These are phyloP conservation scores for Incumbomyces lentus DNA, from an alignment of 2,329 filamentous ascomycete species.

Conservation along the genomic window DNA sequence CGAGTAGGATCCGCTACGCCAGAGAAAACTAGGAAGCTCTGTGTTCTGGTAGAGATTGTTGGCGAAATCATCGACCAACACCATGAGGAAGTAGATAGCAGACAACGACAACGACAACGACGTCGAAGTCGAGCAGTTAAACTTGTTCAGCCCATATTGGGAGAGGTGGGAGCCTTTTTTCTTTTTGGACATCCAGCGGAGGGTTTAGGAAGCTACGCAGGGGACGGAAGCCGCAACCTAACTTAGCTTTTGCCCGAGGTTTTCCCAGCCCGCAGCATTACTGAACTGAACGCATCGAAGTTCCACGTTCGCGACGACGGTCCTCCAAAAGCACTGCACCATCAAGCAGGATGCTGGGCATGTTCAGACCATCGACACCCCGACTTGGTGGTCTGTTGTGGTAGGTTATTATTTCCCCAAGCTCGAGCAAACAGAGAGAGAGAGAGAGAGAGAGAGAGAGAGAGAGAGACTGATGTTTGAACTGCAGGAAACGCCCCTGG, in stretches of 20 bases:
- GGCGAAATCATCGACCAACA: conserved; percentile 29
- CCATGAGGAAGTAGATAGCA: conserved; percentile 8
- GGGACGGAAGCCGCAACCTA: too few species aligned
- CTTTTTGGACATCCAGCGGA: background rate
- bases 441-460: too few species aligned
- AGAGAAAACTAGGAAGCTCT: conserved; percentile 38
- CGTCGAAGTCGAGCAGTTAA: background rate
- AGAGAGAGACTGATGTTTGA: too few species aligned
- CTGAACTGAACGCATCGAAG: too few species aligned
- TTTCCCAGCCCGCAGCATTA: too few species aligned
- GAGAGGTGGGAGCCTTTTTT: background rate
- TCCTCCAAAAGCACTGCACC: background rate
- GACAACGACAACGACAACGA: background rate
- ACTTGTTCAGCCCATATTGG: background rate
- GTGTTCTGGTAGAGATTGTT: conserved; percentile 24
- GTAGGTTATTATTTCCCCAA: conserved; percentile 34
- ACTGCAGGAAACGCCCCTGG: conserved; percentile 83
- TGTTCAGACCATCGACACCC: conserved; percentile 75
- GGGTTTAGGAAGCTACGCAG: background rate
- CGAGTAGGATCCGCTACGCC: conserved; percentile 62
- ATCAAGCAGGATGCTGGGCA: conserved; percentile 32
- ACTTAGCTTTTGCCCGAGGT: too few species aligned
- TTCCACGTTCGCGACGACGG: too few species aligned
- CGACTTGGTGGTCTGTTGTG: conserved; percentile 75
- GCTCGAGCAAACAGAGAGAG: background rate